Base-by-base conservation (phyloP, 495 filamentous ascomycete species). In the Penicillium macrosclerotiorum region DNA sequence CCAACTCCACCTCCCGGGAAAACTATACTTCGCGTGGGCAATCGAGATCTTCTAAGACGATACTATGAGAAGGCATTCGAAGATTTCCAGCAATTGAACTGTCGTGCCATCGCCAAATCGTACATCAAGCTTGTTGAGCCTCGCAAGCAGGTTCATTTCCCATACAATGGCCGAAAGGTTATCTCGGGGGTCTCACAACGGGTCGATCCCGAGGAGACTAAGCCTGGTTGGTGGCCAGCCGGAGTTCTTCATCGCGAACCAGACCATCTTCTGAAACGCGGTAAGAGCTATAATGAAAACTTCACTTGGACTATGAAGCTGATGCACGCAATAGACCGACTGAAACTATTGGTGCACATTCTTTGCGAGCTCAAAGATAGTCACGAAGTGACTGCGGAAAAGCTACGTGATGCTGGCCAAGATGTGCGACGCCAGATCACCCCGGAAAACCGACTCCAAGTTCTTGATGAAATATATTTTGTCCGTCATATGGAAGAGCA, bases 91-190 rank as follows among this genome's bases (percentile, higher is more conserved):
- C 74, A 78, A 41, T 50, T 71, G 29, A 71, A 69, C 39, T 75
- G 72, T 26, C 65, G 72, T 1, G 45, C 57, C 3, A 80, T 94
- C 24, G 80, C 80, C 7, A 94, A 92, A 62, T 83, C 78, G 3
- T 91, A 89, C 67, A 84, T 95, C 52, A 90, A 87, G 55, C 75
- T 82, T 12, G 84, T 95, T 3, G 86, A 90, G 38, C 87, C 90
- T 0, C 88, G 87, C 49, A 96, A 96, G 62, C 89, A 95, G 59
- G 82, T 84, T 0, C 83, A 77, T 33, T 82, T 87, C 51, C 91
- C 91, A 0, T 95, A 95, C 59, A 89, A 84, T 29, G 72, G 77
- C 20, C 73, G 80, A 8, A 71, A 80, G 36, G 57, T 55, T 4
- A 51, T 63, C 11, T 53, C 56, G 50, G 74, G 34, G 66, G 72